Evolutionary conservation across 352 stramenopile genomes (phyloP), one percentile per base, ranked within the genome.

Genomic region (Phytophthora sp.): DNA sequence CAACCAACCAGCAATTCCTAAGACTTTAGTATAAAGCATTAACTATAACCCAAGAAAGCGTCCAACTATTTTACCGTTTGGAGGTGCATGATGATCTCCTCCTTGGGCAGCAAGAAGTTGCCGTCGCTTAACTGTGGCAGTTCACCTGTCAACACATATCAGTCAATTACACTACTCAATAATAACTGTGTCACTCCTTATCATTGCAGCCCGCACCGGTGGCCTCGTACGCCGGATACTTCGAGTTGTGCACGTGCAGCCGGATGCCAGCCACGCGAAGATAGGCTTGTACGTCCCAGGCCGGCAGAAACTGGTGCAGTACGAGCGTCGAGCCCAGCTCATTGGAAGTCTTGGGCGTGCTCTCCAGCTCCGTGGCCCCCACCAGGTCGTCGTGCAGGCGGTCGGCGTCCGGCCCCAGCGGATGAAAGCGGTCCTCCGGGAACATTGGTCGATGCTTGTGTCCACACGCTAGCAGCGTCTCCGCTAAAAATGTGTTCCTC

Each of bases 271-370:
- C 86, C 49, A 96, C 82, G 45, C 86, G 88, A 59, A 92, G 66
- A 71, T 96, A 96, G 7, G 88, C 88, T 73, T 94, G 86, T 9
- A 94, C 82, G 50, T 93, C 86, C 83, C 85, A 96, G 1, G 88
- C 80, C 3, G 88, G 86, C 46, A 93, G 73, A 58, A 96, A 95
- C 69, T 95, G 88, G 58, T 94, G 88, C 63, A 95, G 71, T 59
- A 90, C 76, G 7, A 93, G 76, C 46, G 75, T 59, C 30, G 79
- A 80, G n/a, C 84, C 82, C 21, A 94, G 69, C 66, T 96, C 86
- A 11, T 63, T 69, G 9, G 84, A 90, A 27, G 84, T 93, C 50
- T 84, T 83, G 12, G 88, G 88, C 49, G 80, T 77, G 36, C 73
- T 80, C 55, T 87, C 76, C 23, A 90, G 58, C 56, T 87, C 70